Base-by-base conservation (phyloP, 495 filamentous ascomycete genomes). In the Extremus antarcticus region DNA sequence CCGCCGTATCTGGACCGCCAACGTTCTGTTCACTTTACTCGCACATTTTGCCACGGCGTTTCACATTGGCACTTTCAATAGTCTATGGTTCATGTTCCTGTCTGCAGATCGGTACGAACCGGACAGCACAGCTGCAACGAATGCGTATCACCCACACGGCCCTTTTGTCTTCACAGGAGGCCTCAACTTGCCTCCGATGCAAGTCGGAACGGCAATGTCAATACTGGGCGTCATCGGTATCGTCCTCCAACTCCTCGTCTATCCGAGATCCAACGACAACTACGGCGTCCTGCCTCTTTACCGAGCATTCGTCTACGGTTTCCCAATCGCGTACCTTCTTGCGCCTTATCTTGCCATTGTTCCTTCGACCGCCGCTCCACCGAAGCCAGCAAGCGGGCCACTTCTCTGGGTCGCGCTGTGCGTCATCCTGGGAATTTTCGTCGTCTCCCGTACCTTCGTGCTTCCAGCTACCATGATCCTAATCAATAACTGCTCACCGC, bases 51-150 rank as follows among this genome's bases (percentile, higher is more conserved):
- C 87, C 9, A 72, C 90, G 16, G 78, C 82, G n/a, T 73, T 87
- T 57, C 87, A 91, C 65, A 80, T 83, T 38, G 78, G 82, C 39
- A 81, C 85, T 8, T 91, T 87, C 73, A 85, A 83, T 67, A 76
- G 82, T 43, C 74, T 90, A 59, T 84, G 84, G 43, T 86, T 84
- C 47, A 75, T 85, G 21, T 86, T 85, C 64, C 71, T 91, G 47
- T 83, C 82, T 8, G 80, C 80, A 2, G 82, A 85, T 0, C 76
- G 75, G 47, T 71, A 60, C 53, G 59, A 68, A 8, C 74, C 78
- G 8, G n/a, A n/a, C n/a, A 68, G 73, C 19, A 49, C 41, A 13
- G 39, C 47, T 1, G n/a, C n/a, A n/a, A 25, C 41, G 43, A 25
- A 46, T 16, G 38, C 51, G 43, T 62, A 61, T 43, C 66, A 70